Evolutionary conservation across 2,329 filamentous ascomycete species (phyloP), one percentile per base, ranked within the genome.

Genomic region (Sarocladiaceae sp.): DNA sequence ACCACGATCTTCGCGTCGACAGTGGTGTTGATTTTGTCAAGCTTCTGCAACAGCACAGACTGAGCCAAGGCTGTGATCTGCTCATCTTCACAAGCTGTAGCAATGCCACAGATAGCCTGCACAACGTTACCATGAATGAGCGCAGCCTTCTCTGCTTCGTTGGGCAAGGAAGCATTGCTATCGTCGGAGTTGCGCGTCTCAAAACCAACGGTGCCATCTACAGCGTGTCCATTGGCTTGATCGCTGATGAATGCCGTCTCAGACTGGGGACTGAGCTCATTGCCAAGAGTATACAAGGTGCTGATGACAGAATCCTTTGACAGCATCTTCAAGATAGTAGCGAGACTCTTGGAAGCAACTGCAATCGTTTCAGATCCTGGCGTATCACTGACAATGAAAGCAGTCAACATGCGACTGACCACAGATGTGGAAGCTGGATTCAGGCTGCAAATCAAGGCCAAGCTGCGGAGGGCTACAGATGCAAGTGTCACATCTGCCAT

Each of bases 41-140:
- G 82, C 68, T 99, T 97, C 64, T 99, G 94, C n/a, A 96, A 72
- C 22, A 99, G 82, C 85, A 99, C 97, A 1, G 91, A 95, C 60
- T 97, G 88, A 2, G 92, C 93, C 50, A 99, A 75, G 4, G 92
- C 92, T 6, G 88, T 94, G 51, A 99, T 96, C 70, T 97, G 96
- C 54, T 90, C 85, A 62, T 99, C 92, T 46, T 87, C 81, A 64
- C 86, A 91, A 53, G 82, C 85, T 20, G 80, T 82, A 1, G 94
- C 90, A 64, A 99, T 90, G n/a, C 85, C 86, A 53, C 95, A 93
- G 55, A 99, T 93, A 0, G 93, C 90, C 64, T 95, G 86, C n/a
- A 97, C 84, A n/a, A 97, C 87, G 56, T 93, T 95, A 5, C 33
- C 47, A 11, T 50, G 47, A 64, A 95, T 91, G 0, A 91, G 85